Conservation (phyloP, 2,329 filamentous ascomycete genomes). For the Calcarisporium arbuscula region DNA sequence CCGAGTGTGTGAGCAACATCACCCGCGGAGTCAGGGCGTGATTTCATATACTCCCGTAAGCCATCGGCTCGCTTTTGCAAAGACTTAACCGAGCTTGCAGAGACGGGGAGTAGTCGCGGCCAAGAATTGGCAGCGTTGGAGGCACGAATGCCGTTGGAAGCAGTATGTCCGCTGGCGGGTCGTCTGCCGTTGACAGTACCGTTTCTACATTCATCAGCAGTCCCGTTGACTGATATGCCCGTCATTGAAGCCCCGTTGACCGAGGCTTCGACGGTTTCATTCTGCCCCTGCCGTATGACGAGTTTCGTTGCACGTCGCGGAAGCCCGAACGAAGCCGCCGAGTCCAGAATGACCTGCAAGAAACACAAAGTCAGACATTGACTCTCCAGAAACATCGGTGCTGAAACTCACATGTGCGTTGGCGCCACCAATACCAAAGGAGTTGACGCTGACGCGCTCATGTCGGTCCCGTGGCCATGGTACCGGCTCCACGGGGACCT, state of each 20-base stretch:
- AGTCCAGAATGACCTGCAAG: constrained; percentile 1
- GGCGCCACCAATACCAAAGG: constrained; percentile 27
- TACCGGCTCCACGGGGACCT: constrained; percentile 11
- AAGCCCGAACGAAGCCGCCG: not conserved
- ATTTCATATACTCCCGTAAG: constrained; percentile 14
- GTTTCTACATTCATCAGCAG: not conserved
- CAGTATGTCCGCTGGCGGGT: not conserved
- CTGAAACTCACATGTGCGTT: constrained; percentile 23
- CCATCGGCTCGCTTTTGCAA: constrained; percentile 7
- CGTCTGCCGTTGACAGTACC: not conserved
- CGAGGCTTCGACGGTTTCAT: not conserved
- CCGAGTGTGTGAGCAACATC: constrained; percentile 13
- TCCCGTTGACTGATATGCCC: not conserved
- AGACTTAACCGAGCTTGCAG: constrained; percentile 4
- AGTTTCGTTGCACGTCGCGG: not conserved
- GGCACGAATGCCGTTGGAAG: not conserved
- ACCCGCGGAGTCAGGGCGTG: constrained; percentile 5
- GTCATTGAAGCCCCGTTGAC: not conserved
- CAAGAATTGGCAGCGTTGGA: not conserved
- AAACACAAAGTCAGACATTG: not conserved
- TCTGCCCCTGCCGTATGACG: not conserved
- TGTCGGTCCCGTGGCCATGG: constrained; percentile 15
- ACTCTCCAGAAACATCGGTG: not conserved
- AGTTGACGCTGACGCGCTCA: constrained; percentile 22
- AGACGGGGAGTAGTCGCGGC: constrained; percentile 2